Evolutionary conservation across 2,329 filamentous ascomycete genomes (phyloP), one percentile per base, ranked within the genome.

Genomic region (Fusarium burgessii): DNA sequence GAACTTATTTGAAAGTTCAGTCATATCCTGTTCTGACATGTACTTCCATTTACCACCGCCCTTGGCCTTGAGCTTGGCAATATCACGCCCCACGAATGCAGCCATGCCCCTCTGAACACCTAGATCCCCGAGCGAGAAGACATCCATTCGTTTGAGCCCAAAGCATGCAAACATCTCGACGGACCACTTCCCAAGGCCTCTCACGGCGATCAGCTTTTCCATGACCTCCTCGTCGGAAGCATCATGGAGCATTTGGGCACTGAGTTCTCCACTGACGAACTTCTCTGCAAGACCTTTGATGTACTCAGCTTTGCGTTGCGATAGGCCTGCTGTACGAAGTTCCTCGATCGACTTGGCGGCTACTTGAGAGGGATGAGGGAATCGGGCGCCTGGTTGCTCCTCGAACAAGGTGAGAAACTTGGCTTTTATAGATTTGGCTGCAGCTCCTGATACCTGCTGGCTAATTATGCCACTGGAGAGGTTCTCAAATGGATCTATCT

Each of bases 101-200:
- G 96, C 96, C 91, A 98, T 97, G 13, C 96, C 96, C 76, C 95
- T 86, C 87, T 98, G 96, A 47, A 99, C 93, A 7, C 96, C 96
- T 68, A 99, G 82, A 82, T 99, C 95, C 2, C 96, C 95, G 2
- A 93, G 91, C 25, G 92, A 94, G 79, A 98, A 97, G 25, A 99
- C 93, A 82, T 99, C 95, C 86, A 94, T 92, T 15, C 95, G 87
- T 86, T 98, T 98, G 42, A 99, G 84, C n/a, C 90, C 93, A 81
- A 99, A 98, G 81, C 93, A 94, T 52, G 95, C 93, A 84, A 99
- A 99, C 96, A 99, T 98, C 84, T 98, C 95, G 17, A 97, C 94
- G 50, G 91, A 95, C 96, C 96, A 98, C 58, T 87, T 87, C 0
- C 96, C 96, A 52, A 98, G 82, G 0, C 96, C 96, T 13, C 95